Evolutionary conservation across 805 yeast genomes (phyloP).

Genomic region (Kurtzmaniella cleridarum): DNA sequence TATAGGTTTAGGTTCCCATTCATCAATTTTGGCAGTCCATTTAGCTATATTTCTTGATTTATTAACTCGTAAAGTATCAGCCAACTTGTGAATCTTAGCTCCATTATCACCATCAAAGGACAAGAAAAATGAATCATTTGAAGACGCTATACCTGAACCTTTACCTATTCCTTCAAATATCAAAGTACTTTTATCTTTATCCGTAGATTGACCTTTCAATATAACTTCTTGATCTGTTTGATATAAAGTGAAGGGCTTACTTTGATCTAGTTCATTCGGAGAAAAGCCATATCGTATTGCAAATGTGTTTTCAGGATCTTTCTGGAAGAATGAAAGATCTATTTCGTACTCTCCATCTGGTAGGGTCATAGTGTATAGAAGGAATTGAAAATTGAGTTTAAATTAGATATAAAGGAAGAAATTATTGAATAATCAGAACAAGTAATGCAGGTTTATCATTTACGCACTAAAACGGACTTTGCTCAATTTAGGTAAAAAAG

Average conservation of each 20-base stretch:
- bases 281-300: conserved; percentile 37
- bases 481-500: no score
- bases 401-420: neutral
- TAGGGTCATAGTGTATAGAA: conserved; percentile 17
- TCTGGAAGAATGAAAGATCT: conserved; percentile 24
- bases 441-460: neutral
- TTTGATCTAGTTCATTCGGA: conserved; percentile 37
- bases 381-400: neutral
- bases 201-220: conserved; percentile 24
- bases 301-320: conserved; percentile 6
- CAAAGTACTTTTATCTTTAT: conserved; percentile 15
- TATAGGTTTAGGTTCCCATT: conserved; percentile 7
- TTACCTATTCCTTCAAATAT: conserved; percentile 35
- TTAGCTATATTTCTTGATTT: conserved; percentile 32
- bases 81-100: conserved; percentile 22
- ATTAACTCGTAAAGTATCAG: conserved; percentile 29
- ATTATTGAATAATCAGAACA: neutral
- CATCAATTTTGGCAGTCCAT: conserved; percentile 17
- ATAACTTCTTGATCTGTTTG: conserved; percentile 29
- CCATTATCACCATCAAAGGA: conserved; percentile 6
- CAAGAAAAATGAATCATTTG: conserved; percentile 3
- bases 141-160: conserved; percentile 4
- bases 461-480: neutral
- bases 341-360: conserved; percentile 42
- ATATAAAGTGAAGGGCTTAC: conserved; percentile 26